Evolutionary conservation across 495 filamentous ascomycete genomes (phyloP), one percentile per base, ranked within the genome.

Genomic region (Aspergillus steynii): DNA sequence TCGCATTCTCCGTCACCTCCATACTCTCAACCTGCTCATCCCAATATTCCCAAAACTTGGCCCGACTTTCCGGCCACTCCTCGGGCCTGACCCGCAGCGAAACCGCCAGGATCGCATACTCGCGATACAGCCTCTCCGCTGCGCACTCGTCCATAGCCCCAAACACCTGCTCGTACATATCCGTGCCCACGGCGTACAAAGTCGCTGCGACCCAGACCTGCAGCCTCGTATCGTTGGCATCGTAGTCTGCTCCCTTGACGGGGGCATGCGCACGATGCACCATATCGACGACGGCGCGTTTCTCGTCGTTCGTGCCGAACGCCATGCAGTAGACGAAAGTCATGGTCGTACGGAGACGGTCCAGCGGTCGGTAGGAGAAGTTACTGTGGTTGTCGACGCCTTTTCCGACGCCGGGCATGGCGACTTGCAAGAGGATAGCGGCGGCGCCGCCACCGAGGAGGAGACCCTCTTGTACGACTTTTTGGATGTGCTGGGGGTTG

Each of bases 141-240:
- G 53, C 53, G 0, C 42, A 46, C 12, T 69, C 54, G 37, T 64
- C 57, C 48, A 75, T 61, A 1, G 2, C 15, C 1, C 77, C 75
- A 59, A 73, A 80, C 15, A 75, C 61, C 28, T 63, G 60, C 56
- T 79, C 65, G 50, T 77, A 77, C 5, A 77, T 28, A 28, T 75
- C 68, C 8, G 74, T 68, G 0, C 64, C 72, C 5, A 74, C 67
- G 0, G 71, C 74, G 31, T 77, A 79, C 2, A 79, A 66, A 0
- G 78, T 79, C 1, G 77, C 71, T 0, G 77, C 76, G 3, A 81
- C 74, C 77, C 76, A 81, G 12, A 78, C 63, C 51, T 81, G 77
- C 1, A 79, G 72, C 8, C 50, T 47, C 1, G 67, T 63, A 50
- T 78, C 74, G 50, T 77, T 58, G 32, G 76, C 77, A 28, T 58